These are phyloP conservation scores for Pyricularia pennisetigena DNA, from an alignment of 2,329 filamentous ascomycete genomes.

Conservation along the genomic window DNA sequence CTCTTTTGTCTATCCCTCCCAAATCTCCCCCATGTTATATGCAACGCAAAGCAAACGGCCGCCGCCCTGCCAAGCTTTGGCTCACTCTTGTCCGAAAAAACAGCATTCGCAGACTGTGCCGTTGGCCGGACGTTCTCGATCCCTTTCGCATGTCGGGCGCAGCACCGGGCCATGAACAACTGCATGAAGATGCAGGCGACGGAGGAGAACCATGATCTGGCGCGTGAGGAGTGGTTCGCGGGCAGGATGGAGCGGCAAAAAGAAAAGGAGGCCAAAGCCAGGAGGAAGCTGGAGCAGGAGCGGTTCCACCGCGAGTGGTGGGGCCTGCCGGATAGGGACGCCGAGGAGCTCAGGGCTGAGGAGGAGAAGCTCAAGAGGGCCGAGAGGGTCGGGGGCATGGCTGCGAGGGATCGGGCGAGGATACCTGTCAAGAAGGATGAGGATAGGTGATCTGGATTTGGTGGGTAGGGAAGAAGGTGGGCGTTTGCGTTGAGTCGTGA, in stretches of 20 bases:
- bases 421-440: constrained; percentile 3
- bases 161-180: constrained; percentile 80
- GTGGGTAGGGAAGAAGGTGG: neutral
- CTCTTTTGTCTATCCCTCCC: neutral
- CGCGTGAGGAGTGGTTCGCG: constrained; percentile 89
- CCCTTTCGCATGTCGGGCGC: constrained; percentile 72
- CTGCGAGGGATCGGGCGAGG: constrained; percentile 26
- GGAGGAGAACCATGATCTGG: constrained; percentile 74
- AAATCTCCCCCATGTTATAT: neutral
- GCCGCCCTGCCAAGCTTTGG: no score
- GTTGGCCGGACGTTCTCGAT: constrained; percentile 77
- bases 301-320: constrained; percentile 59
- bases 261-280: constrained; percentile 55
- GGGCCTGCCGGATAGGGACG: constrained; percentile 49
- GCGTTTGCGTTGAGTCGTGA: neutral
- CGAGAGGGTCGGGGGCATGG: constrained; percentile 46
- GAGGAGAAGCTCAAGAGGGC: constrained; percentile 39
- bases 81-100: neutral
- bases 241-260: constrained; percentile 59
- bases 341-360: constrained; percentile 35
- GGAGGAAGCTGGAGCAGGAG: constrained; percentile 51
- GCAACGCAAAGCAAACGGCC: no score
- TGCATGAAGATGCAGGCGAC: constrained; percentile 89
- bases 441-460: neutral
- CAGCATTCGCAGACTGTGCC: constrained; percentile 89